Evolutionary conservation across 768 basidiomycete genomes (phyloP).

Genomic region (Podaxis sp.): DNA sequence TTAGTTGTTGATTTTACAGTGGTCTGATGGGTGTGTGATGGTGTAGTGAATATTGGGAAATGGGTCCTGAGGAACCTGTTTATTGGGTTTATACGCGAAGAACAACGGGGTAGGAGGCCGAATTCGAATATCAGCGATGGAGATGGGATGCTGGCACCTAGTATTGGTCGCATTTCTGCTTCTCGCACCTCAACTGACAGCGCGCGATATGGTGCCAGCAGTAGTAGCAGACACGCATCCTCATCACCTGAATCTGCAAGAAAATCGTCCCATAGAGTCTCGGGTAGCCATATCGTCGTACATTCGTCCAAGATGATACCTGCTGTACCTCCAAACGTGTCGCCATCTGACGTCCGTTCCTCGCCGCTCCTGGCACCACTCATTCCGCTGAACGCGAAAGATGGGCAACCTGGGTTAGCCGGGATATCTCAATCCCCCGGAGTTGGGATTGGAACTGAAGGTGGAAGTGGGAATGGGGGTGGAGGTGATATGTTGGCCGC

Average conservation of each 20-base stretch:
- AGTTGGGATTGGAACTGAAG: constrained; percentile 21
- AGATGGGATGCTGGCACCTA: constrained; percentile 24
- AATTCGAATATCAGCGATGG: constrained; percentile 26
- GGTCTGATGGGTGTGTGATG: not conserved
- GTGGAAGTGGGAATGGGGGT: not conserved
- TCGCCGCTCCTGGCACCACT: constrained; percentile 62
- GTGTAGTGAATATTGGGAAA: constrained; percentile 85
- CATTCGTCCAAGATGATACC: constrained; percentile 67
- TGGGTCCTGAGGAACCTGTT: constrained; percentile 90
- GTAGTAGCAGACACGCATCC: not conserved
- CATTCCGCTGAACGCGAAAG: constrained; percentile 45
- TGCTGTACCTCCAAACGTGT: constrained; percentile 52
- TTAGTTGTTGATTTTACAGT: not conserved
- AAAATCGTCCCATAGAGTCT: constrained; percentile 6
- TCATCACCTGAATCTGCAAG: constrained; percentile 5
- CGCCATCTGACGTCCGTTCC: constrained; percentile 34
- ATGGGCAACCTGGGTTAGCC: constrained; percentile 22
- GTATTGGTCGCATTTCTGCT: constrained; percentile 19
- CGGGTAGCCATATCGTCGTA: constrained; percentile 39
- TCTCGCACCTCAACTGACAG: not conserved
- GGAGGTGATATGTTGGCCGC: not conserved
- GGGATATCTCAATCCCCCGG: constrained; percentile 48
- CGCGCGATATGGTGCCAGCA: not conserved
- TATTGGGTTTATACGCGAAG: constrained; percentile 71
- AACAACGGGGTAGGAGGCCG: constrained; percentile 41